A percentile compares a stretch with the other conserved stretches of the same genome.
These are phyloP conservation scores for Darksidea phi DNA, from an alignment of 495 filamentous ascomycete species.

Conservation along the genomic window DNA sequence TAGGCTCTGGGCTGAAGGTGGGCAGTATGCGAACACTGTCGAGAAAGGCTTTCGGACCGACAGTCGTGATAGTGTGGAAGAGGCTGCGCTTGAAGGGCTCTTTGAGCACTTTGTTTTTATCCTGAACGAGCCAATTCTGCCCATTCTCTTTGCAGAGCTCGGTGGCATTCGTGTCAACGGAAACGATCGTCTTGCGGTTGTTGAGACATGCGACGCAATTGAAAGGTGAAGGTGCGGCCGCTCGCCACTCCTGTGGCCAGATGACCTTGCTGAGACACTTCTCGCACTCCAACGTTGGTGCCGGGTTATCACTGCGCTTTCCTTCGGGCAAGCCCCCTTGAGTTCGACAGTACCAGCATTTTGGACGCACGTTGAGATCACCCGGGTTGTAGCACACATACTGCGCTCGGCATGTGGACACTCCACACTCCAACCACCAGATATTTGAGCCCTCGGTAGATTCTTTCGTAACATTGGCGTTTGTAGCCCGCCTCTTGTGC, in stretches of 20 bases:
- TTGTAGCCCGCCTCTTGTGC: constrained; percentile 36
- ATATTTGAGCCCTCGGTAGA: constrained; percentile 17
- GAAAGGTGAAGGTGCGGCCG: constrained; percentile 34
- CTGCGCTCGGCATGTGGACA: constrained; percentile 46
- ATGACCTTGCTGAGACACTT: constrained; percentile 49
- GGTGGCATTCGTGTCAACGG: constrained; percentile 39
- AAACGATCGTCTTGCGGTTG: constrained; percentile 39
- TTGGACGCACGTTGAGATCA: constrained; percentile 44
- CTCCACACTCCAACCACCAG: constrained; percentile 48
- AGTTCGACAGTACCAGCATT: constrained; percentile 50
- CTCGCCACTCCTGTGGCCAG: constrained; percentile 45
- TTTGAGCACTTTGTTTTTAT: constrained; percentile 37
- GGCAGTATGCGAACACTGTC: constrained; percentile 42
- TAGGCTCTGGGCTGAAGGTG: constrained; percentile 13
- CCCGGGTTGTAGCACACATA: constrained; percentile 49
- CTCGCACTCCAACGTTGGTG: constrained; percentile 43
- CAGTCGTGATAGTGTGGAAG: constrained; percentile 43
- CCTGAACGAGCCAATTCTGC: constrained; percentile 44
- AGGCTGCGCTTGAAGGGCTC: constrained; percentile 45
- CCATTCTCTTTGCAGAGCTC: constrained; percentile 43
- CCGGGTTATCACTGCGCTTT: constrained; percentile 12
- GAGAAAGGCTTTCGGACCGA: constrained; percentile 20
- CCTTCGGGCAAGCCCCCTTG: background rate
- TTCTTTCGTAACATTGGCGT: constrained; percentile 27
- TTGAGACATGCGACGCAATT: constrained; percentile 44